Evolutionary conservation across 805 yeast genomes (phyloP).

Genomic region (Zygoascus ofunaensis): DNA sequence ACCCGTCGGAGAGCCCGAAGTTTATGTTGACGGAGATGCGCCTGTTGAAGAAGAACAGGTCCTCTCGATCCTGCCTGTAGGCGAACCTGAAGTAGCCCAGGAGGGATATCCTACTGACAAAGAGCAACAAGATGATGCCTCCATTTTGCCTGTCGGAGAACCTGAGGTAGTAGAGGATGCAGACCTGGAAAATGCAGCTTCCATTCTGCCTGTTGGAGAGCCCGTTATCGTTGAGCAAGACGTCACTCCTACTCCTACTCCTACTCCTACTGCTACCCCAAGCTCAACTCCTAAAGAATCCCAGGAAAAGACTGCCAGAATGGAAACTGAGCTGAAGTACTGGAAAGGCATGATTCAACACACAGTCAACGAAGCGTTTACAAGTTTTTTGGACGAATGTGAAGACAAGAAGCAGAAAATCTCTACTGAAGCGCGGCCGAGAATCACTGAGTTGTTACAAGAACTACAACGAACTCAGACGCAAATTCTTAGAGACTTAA

Average conservation of each 20-base stretch:
- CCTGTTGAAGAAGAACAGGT: background rate
- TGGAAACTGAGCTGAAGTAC: constrained; percentile 8
- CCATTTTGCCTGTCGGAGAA: too few relatives aligned
- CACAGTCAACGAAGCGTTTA: constrained; percentile 19
- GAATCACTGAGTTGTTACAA: constrained; percentile 19
- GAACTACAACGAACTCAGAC: constrained; percentile 11
- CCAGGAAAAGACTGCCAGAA: constrained; percentile 5
- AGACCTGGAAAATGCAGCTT: background rate
- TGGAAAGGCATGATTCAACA: constrained; percentile 21
- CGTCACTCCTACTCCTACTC: constrained; percentile 1
- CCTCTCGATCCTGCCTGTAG: background rate
- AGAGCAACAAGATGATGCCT: too few relatives aligned
- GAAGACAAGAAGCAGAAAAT: constrained; percentile 15
- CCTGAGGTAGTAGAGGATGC: background rate
- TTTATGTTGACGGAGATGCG: background rate
- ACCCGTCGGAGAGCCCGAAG: background rate
- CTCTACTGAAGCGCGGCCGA: constrained; percentile 13
- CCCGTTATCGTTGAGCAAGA: background rate
- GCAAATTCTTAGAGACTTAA: constrained; percentile 9
- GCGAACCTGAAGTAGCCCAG: background rate
- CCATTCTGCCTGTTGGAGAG: background rate
- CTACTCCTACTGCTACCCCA: constrained; percentile 6
- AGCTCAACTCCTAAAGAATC: constrained; percentile 5
- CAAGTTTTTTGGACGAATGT: constrained; percentile 19
- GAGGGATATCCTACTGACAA: background rate